Evolutionary conservation across 768 basidiomycete species (phyloP), one percentile per base, ranked within the genome.

Genomic region (Auricularia heimuer): DNA sequence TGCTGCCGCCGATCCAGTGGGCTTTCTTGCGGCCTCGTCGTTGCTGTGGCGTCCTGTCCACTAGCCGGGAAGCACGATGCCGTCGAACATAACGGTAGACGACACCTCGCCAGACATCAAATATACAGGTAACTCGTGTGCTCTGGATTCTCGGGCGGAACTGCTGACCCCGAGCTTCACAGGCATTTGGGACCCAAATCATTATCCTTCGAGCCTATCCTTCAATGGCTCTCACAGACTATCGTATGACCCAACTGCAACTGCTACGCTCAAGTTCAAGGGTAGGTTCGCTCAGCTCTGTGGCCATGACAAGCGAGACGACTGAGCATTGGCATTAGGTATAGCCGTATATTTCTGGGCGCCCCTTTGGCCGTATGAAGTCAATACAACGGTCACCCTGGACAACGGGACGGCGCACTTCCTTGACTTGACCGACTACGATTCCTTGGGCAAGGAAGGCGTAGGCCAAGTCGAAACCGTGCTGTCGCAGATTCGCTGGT

Each of bases 261-360:
- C 56, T 24, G 56, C 34, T 35, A 60, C 56, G 56, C 34, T 60
- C 56, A 60, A 60, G 56, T 60, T 60, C 56, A 60, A 60, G 34
- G 56, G 56, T 60, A 24, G 24, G 56, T 18, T 29, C 29, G 29
- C 29, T 29, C 14, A 10, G 24, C 8, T 10, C 24, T 60, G 4
- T 60, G 11, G 34, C 18, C 47, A 18, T 21, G 11, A 18, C 47
- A 6, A 21, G 11, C 16, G 21, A 45, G 11, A 14, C 21, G 18
- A 51, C 14, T 34, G 56, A 29, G 24, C 29, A 24, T 60, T 29
- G 11, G 29, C 56, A 6, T 6, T 18, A 60, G 56, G 56, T 7
- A 60, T 60, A 12, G 56, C 56, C 7, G 56, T 60, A 18, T 60
- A 60, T 35, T 35, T 29, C 29, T 60, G 56, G 56, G 24, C 24